Evolutionary conservation across 352 stramenopile species (phyloP), one percentile per base, ranked within the genome.

Genomic region (Globisporangium acanthophoron): DNA sequence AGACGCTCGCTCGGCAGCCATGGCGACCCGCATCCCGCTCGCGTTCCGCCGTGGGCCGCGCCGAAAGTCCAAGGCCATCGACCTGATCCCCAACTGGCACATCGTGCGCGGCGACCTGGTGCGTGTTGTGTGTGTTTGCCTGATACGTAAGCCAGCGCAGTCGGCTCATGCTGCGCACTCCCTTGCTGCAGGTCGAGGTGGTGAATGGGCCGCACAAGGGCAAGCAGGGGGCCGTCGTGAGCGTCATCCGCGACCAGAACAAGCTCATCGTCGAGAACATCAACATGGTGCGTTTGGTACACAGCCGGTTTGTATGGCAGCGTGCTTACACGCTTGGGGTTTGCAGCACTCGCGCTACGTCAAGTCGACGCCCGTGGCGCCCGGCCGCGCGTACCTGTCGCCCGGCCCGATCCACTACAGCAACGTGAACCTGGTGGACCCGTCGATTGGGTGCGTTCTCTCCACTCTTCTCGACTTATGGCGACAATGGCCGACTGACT

Each of bases 391-490:
- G 66, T 92, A 94, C 66, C 62, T 94, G 53, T 84, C 82, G 51
- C 84, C 84, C 44, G 85, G 81, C 5, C 81, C 84, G n/a, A 81
- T 92, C 53, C 84, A 94, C 64, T 94, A 94, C 75, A 92, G 81
- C 68, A 94, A 91, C 61, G 80, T 94, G 20, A 92, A 88, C 67
- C 64, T 94, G 12, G 78, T 94, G 60, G 84, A 94, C 51, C 81
- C 81, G 16, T 92, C 84, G 58, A 79, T 90, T 40, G 78, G 73
- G 70, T 78, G 64, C 35, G 67, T 62, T 13, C 27, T 35, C 5
- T 15, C 11, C 35, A 15, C 35, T 41, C 8, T 40, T 5, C 35
- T 9, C 12, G 33, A 37, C 33, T 37, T 27, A 27, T 27, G 24
- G 1, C 24, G 24, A 2, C 1, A 27, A 27, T 27, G 24, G 24